phyloP scores from a whole-genome alignment of 139 green algal genomes.

The Micromonas commoda region DNA sequence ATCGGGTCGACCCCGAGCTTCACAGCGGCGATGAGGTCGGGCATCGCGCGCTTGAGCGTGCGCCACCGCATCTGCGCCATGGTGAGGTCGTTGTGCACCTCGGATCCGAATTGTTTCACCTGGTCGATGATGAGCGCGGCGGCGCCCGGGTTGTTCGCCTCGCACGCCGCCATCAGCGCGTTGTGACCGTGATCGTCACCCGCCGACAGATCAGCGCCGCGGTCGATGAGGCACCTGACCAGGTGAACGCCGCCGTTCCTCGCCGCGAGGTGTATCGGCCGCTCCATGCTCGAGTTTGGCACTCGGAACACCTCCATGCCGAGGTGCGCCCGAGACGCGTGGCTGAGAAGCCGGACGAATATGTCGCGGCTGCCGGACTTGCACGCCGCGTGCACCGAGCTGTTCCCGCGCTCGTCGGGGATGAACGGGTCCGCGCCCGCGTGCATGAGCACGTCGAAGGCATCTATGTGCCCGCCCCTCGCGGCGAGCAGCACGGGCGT shows the following conservation, averaged over 20 bases:
- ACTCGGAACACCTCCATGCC: not conserved
- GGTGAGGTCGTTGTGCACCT: not conserved
- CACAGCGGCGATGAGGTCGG: no score
- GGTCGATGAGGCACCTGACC: not conserved
- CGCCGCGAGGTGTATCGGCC: not conserved
- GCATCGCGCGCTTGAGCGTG: no score
- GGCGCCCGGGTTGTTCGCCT: not conserved
- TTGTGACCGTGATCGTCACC: not conserved
- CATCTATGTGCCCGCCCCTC: not conserved
- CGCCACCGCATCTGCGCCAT: not conserved
- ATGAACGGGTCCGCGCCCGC: not conserved
- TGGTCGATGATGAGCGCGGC: not conserved
- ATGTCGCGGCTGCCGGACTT: not conserved
- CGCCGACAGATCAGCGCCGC: conserved; percentile 1
- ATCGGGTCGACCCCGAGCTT: no score
- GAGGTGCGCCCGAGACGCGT: no score
- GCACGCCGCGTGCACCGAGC: not conserved
- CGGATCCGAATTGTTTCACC: not conserved
- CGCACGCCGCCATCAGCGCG: not conserved
- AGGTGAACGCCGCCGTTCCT: not conserved
- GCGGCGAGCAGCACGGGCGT: not conserved
- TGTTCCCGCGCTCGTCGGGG: not conserved
- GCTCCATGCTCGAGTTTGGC: not conserved
- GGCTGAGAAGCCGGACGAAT: not conserved
- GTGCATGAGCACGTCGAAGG: not conserved